Conservation (phyloP, 2,329 filamentous ascomycete genomes). For the Arachnomyces sp. region DNA sequence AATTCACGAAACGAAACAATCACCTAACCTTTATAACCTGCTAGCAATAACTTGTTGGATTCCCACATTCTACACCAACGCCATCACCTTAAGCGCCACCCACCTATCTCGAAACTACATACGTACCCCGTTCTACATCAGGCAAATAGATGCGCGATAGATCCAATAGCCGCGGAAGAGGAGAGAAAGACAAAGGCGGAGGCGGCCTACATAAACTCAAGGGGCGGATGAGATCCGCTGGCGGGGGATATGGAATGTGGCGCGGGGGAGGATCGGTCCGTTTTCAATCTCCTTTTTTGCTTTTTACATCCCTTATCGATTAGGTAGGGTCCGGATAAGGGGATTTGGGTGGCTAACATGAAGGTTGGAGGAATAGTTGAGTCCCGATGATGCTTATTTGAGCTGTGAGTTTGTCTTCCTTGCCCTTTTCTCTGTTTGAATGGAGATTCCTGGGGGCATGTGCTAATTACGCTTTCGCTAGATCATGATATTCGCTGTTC, state of each 20-base stretch:
- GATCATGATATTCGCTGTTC: constrained; percentile 60
- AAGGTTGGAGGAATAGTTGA: constrained; percentile 31
- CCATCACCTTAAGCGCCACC: too few relatives aligned
- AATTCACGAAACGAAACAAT: too few relatives aligned
- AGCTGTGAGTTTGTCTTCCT: constrained; percentile 50
- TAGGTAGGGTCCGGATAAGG: constrained; percentile 11
- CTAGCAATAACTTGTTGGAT: too few relatives aligned
- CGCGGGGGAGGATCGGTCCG: constrained; percentile 10
- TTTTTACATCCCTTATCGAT: constrained; percentile 1
- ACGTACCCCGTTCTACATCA: too few relatives aligned
- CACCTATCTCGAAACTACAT: too few relatives aligned
- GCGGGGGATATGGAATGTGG: not conserved
- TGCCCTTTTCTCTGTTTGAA: not conserved
- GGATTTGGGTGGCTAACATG: constrained; percentile 6
- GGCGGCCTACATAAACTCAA: constrained; percentile 8
- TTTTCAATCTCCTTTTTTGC: constrained; percentile 8
- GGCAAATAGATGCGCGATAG: too few relatives aligned
- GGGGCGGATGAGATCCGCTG: constrained; percentile 4
- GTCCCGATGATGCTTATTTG: constrained; percentile 61
- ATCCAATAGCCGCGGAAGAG: too few relatives aligned
- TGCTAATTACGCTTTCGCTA: constrained; percentile 27
- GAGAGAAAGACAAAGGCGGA: constrained; percentile 1
- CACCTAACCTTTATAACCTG: too few relatives aligned
- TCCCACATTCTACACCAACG: too few relatives aligned
- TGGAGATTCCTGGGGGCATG: not conserved